Percentiles rank a stretch among this genome's conserved stretches.
These are phyloP conservation scores for Colletotrichum ledebouriae DNA, from an alignment of 2,329 filamentous ascomycete species.

Conservation along the genomic window DNA sequence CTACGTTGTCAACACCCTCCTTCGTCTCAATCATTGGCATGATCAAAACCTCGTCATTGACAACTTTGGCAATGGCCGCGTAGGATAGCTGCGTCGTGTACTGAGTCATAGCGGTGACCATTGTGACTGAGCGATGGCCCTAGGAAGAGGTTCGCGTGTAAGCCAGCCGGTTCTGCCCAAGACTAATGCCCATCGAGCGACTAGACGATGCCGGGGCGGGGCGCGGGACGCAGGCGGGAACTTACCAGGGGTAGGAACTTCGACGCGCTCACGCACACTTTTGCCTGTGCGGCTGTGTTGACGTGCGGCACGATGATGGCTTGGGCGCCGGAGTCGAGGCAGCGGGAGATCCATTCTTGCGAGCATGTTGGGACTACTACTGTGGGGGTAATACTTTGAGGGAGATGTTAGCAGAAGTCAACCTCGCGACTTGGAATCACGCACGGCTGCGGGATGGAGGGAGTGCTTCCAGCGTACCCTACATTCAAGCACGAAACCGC, in stretches of 20 bases:
- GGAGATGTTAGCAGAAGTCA: no score
- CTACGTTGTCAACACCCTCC: conserved; percentile 26
- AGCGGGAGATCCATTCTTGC: conserved; percentile 47
- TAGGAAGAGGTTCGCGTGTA: neutral
- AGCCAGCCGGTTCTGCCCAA: neutral
- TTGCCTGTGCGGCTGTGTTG: conserved; percentile 60
- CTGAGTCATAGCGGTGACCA: conserved; percentile 36
- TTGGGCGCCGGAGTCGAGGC: conserved; percentile 65
- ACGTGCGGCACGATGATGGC: conserved; percentile 64
- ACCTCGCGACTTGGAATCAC: no score
- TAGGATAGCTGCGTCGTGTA: conserved; percentile 30
- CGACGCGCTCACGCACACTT: conserved; percentile 59
- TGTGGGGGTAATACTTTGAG: neutral
- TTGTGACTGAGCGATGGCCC: conserved; percentile 32
- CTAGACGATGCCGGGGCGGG: neutral
- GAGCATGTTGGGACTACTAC: conserved; percentile 30
- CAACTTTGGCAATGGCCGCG: conserved; percentile 25
- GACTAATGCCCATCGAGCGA: neutral
- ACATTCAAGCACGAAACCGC: conserved; percentile 28
- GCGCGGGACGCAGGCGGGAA: neutral
- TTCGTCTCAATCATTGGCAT: conserved; percentile 36
- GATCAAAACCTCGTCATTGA: conserved; percentile 31
- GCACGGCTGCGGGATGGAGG: no score
- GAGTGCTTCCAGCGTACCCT: neutral
- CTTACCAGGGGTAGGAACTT: conserved; percentile 63